phyloP scores from a whole-genome alignment of 169 alveolate species.

The Cyclospora cayetanensis region DNA sequence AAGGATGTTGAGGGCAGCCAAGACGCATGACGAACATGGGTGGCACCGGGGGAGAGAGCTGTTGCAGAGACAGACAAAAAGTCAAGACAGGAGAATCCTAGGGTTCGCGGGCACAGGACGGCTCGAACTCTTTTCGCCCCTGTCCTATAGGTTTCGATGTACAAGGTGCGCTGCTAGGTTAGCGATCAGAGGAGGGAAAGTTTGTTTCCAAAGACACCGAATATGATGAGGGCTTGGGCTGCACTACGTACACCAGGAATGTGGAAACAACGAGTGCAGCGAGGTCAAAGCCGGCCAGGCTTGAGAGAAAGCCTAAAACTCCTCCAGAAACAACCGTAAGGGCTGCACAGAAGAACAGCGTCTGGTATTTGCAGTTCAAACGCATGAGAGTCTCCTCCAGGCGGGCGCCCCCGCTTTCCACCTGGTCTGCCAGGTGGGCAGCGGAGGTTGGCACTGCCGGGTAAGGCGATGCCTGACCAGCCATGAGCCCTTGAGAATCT shows the following conservation, averaged over 20 bases:
- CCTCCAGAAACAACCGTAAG: conserved; percentile 85
- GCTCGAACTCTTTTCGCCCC: no score
- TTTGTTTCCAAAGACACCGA: no score
- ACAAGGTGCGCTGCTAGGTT: no score
- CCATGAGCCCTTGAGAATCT: conserved; percentile 19
- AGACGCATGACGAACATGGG: no score
- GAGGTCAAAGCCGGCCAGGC: conserved; percentile 80
- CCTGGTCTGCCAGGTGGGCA: conserved; percentile 78
- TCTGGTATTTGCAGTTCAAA: conserved; percentile 88
- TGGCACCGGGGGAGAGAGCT: no score
- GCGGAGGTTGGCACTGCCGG: conserved; percentile 70
- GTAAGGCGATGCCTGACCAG: conserved; percentile 2
- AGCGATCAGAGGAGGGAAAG: no score
- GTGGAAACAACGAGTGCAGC: conserved; percentile 80
- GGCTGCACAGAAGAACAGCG: conserved; percentile 88
- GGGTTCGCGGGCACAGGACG: no score
- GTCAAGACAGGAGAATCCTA: no score
- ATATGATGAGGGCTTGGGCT: no score
- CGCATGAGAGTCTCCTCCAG: conserved; percentile 89
- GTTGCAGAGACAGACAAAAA: no score
- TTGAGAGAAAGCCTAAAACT: conserved; percentile 78
- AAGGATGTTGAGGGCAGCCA: no score
- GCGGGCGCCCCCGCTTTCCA: conserved; percentile 91
- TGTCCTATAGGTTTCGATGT: no score
- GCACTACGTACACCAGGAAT: conserved; percentile 81